Conservation (phyloP, 176 grass and related monocot genomes). For the Eremochloa ophiuroides region DNA sequence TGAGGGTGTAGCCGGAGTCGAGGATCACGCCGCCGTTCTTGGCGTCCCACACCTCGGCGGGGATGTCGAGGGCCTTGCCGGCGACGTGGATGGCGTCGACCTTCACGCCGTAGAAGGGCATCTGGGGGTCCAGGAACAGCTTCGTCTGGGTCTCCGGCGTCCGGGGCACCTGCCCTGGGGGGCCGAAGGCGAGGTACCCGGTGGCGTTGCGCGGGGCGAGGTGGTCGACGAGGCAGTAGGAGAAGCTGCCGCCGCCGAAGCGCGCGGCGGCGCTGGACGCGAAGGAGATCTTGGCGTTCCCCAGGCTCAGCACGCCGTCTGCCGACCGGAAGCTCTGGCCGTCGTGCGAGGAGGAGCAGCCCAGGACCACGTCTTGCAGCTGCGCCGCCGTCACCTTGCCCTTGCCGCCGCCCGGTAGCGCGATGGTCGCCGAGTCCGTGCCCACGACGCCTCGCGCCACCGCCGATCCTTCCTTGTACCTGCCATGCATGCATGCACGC, state of each 20-base stretch:
- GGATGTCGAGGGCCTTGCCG: slow-evolving; percentile 44
- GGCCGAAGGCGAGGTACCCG: slow-evolving; percentile 75
- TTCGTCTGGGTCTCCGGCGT: not conserved
- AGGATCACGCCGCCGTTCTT: slow-evolving; percentile 70
- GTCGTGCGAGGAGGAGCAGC: slow-evolving; percentile 56
- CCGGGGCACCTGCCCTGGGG: not conserved
- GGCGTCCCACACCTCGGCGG: slow-evolving; percentile 57
- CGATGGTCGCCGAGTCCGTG: slow-evolving; percentile 63
- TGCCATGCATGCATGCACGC: slow-evolving; percentile 25
- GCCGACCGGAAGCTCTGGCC: slow-evolving; percentile 56
- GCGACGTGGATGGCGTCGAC: not conserved
- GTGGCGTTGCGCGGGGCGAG: slow-evolving; percentile 73
- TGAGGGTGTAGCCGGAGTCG: slow-evolving; percentile 82
- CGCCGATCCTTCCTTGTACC: slow-evolving; percentile 70
- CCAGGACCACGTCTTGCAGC: slow-evolving; percentile 58
- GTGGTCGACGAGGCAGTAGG: slow-evolving; percentile 99
- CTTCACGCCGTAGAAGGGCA: slow-evolving; percentile 25
- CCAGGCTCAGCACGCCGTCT: slow-evolving; percentile 85
- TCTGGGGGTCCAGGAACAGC: not conserved
- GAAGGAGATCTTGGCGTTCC: slow-evolving; percentile 81
- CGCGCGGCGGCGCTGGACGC: slow-evolving; percentile 47
- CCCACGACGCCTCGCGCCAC: slow-evolving; percentile 53
- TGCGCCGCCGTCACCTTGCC: slow-evolving; percentile 14
- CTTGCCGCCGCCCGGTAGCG: slow-evolving; percentile 28
- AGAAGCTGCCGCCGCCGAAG: slow-evolving; percentile 84